Evolutionary conservation across 2,329 filamentous ascomycete species (phyloP).

Genomic region (Colletotrichum godetiae): DNA sequence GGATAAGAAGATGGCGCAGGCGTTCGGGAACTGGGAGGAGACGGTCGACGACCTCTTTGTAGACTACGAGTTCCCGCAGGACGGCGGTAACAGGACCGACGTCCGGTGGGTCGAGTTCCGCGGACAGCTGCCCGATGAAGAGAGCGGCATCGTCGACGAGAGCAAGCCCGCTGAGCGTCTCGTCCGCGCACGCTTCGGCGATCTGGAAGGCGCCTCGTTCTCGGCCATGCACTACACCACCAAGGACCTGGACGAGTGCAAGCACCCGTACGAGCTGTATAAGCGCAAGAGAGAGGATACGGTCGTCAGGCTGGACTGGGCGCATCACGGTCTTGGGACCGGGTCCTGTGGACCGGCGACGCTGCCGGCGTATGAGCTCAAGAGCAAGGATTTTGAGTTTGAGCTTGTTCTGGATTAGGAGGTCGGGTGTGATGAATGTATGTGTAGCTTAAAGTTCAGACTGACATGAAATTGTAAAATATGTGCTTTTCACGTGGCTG

Average conservation of each 20-base stretch:
- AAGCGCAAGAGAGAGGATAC: constrained; percentile 61
- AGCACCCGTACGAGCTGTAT: constrained; percentile 71
- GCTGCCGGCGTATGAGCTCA: constrained; percentile 58
- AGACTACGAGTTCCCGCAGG: constrained; percentile 76
- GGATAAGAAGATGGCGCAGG: constrained; percentile 73
- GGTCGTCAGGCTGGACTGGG: constrained; percentile 68
- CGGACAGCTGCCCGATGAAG: constrained; percentile 38
- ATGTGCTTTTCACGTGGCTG: background rate
- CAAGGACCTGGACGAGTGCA: constrained; percentile 62
- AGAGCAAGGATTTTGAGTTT: constrained; percentile 53
- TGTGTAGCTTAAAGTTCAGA: background rate
- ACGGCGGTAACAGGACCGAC: constrained; percentile 73
- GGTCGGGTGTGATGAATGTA: background rate
- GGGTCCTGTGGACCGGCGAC: constrained; percentile 71
- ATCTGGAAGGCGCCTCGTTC: constrained; percentile 65
- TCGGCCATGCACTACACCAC: constrained; percentile 66
- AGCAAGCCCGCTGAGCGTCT: constrained; percentile 40
- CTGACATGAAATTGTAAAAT: constrained; percentile 5
- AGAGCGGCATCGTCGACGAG: constrained; percentile 24
- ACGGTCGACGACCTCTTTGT: constrained; percentile 64
- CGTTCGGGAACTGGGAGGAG: constrained; percentile 63
- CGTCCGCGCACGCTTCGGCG: constrained; percentile 57
- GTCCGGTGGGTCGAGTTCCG: constrained; percentile 68
- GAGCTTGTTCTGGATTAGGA: constrained; percentile 57
- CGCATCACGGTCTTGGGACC: constrained; percentile 72